Base-by-base conservation (phyloP, 805 yeast species). In the Barnettozyma populi region DNA sequence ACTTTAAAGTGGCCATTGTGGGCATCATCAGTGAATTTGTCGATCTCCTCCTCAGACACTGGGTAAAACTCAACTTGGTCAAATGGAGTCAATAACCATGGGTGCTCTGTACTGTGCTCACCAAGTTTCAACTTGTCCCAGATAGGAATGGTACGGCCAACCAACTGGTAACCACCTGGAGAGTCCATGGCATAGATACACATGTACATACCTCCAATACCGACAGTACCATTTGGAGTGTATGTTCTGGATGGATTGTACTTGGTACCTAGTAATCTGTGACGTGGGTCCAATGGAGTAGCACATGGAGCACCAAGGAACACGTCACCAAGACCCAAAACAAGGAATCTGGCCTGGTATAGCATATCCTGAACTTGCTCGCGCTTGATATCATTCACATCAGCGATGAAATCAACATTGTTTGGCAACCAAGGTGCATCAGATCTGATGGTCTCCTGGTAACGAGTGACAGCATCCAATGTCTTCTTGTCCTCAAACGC, bases 231-330 rank as follows among this genome's bases (percentile, higher is more conserved):
- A 63, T 89, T 88, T 36, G 97, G 96, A 2, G 99, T 92, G 72
- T 76, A 90, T 1, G 97, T 88, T 73, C 99, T 80, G 13, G 97
- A 86, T 36, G 99, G 99, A 64, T 92, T 92, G 71, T 92, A 94
- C 69, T 92, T 92, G 27, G 96, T 78, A 36, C 98, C 99, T 48
- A 92, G 71, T 51, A 90, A 76, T 60, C 97, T 79, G 60, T 90
- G 97, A 61, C 97, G 82, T 49, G 99, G 99, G 66, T 94, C 98
- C 57, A 92, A 78, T 35, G 99, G 98, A 56, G 92, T 96, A 2
- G 98, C 98, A 74, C 97, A 90, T 25, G 99, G 99, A 4, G 99
- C 97, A 43, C 98, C 98, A 57, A 94, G 75, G 70, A 90, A 92
- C 24, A 94, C 98, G 68, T 94, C 99, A 63, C 98, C 99, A 45